Evolutionary conservation across 352 stramenopile species (phyloP).

Genomic region (Pythium grandisporangium): DNA sequence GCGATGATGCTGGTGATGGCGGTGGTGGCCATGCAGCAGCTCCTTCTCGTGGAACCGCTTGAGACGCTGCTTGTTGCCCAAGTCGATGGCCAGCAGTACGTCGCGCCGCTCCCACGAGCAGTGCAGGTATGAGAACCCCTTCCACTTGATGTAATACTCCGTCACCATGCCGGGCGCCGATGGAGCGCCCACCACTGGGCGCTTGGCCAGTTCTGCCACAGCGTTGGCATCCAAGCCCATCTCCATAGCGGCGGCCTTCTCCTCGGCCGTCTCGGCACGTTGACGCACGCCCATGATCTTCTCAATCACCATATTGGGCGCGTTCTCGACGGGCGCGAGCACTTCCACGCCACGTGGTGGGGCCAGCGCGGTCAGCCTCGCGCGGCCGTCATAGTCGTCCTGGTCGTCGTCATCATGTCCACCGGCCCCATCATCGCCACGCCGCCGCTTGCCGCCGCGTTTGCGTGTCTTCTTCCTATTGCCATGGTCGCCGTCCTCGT

Average conservation of each 20-base stretch:
- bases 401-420: conserved; percentile 5
- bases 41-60: conserved; percentile 86
- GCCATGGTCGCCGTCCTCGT: conserved; percentile 20
- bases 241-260: conserved; percentile 5
- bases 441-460: conserved; percentile 9
- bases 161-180: conserved; percentile 13
- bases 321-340: no score
- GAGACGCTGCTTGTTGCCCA: conserved; percentile 79
- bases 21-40: conserved; percentile 13
- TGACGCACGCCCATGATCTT: conserved; percentile 81
- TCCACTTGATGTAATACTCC: conserved; percentile 90
- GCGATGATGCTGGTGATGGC: conserved; percentile 28
- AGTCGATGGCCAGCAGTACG: conserved; percentile 67
- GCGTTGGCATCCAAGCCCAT: conserved; percentile 25
- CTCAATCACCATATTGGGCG: conserved; percentile 73
- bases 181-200: no score
- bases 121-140: conserved; percentile 85
- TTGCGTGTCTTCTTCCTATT: conserved; percentile 9
- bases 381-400: conserved; percentile 9
- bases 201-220: no score
- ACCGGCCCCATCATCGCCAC: conserved; percentile 1
- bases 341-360: neutral
- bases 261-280: conserved; percentile 20
- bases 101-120: conserved; percentile 77
- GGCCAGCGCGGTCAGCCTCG: neutral